Conservation (phyloP, 805 yeast genomes). For the Barnettozyma californica region DNA sequence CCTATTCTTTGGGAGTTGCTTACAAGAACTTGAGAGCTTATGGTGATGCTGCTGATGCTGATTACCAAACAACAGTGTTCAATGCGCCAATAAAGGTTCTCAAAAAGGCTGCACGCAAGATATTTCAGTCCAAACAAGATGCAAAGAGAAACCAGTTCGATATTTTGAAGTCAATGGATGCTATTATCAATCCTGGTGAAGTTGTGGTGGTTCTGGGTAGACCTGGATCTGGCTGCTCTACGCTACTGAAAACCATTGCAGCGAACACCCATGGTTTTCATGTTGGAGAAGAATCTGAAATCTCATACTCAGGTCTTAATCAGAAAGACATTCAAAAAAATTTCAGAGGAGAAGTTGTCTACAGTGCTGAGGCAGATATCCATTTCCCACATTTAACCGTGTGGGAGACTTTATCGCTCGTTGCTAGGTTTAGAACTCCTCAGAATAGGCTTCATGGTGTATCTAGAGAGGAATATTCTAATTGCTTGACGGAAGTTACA, state of each 20-base stretch:
- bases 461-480: conserved; percentile 46
- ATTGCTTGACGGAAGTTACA: conserved; percentile 46
- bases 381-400: conserved; percentile 70
- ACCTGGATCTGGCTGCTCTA: conserved; percentile 78
- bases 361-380: conserved; percentile 61
- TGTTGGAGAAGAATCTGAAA: conserved; percentile 38
- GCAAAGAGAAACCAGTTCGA: conserved; percentile 29
- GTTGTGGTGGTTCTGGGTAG: conserved; percentile 66
- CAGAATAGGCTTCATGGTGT: conserved; percentile 53
- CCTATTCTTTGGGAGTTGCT: conserved; percentile 48
- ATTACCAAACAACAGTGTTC: conserved; percentile 55
- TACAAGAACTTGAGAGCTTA: conserved; percentile 53
- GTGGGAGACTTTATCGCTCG: conserved; percentile 58
- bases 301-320: conserved; percentile 51
- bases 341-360: conserved; percentile 65
- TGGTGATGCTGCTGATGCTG: conserved; percentile 53
- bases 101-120: conserved; percentile 9
- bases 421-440: conserved; percentile 59
- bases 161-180: conserved; percentile 61
- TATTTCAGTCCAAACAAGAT: conserved; percentile 10
- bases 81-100: conserved; percentile 31
- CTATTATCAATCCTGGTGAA: conserved; percentile 57
- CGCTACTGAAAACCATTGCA: conserved; percentile 55
- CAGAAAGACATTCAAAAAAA: conserved; percentile 44
- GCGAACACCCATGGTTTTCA: conserved; percentile 57